These are phyloP conservation scores for Diospyros kaki DNA, from an alignment of 148 eudicot species.

Conservation along the genomic window DNA sequence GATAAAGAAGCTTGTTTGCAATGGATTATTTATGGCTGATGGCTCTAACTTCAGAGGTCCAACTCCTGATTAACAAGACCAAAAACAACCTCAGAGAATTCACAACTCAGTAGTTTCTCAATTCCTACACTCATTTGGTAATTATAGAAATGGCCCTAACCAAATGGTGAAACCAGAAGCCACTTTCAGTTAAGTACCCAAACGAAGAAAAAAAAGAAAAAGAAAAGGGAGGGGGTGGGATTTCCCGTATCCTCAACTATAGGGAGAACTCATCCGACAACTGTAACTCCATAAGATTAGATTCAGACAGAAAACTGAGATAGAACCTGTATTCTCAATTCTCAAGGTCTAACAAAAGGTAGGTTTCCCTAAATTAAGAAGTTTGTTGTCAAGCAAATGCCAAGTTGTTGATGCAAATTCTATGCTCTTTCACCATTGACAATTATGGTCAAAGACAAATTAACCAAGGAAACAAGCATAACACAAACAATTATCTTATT, in stretches of 20 bases:
- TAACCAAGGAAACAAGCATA: neutral
- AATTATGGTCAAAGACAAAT: neutral
- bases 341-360: neutral
- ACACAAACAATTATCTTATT: neutral
- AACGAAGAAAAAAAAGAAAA: neutral
- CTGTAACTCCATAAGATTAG: neutral
- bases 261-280: neutral
- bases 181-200: neutral
- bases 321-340: conserved; percentile 2
- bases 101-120: neutral
- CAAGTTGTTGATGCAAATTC: neutral
- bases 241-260: neutral
- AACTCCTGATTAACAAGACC: neutral
- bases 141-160: neutral
- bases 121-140: neutral
- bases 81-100: conserved; percentile 1
- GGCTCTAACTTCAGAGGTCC: neutral
- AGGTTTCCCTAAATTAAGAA: neutral
- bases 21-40: neutral
- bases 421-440: neutral
- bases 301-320: neutral
- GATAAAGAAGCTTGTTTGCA: neutral
- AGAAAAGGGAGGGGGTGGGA: neutral
- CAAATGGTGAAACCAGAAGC: neutral
- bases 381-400: neutral